phyloP scores from a whole-genome alignment of 2,329 filamentous ascomycete genomes.

The Exophiala calicioides region DNA sequence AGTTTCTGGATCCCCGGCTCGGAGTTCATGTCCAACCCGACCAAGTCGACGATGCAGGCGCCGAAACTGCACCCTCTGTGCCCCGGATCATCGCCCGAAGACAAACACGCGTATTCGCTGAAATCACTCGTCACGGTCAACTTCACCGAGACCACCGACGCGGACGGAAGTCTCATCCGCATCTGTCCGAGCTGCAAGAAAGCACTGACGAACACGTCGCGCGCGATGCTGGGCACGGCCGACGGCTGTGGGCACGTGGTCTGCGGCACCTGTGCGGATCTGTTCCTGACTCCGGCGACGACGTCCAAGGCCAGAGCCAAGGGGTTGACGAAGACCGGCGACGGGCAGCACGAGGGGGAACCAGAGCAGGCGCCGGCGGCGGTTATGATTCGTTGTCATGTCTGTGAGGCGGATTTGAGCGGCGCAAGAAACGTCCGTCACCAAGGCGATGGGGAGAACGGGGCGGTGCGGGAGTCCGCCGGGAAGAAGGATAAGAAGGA shows the following conservation, averaged over 20 bases:
- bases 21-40: slow-evolving; percentile 65
- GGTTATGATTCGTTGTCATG: slow-evolving; percentile 77
- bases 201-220: slow-evolving; percentile 75
- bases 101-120: slow-evolving; percentile 73
- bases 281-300: slow-evolving; percentile 67
- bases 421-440: slow-evolving; percentile 33
- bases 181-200: slow-evolving; percentile 88
- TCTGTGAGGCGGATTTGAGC: slow-evolving; percentile 79
- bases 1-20: slow-evolving; percentile 89
- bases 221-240: slow-evolving; percentile 78
- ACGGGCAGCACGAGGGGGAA: slow-evolving; percentile 58
- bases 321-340: neutral
- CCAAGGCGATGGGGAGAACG: neutral
- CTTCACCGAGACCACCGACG: slow-evolving; percentile 62
- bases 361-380: no score
- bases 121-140: slow-evolving; percentile 74
- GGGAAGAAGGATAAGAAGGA: neutral
- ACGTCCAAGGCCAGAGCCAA: slow-evolving; percentile 45
- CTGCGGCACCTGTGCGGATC: slow-evolving; percentile 78
- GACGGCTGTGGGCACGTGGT: slow-evolving; percentile 78
- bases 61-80: slow-evolving; percentile 73
- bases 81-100: slow-evolving; percentile 67
- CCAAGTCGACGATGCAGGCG: slow-evolving; percentile 49
- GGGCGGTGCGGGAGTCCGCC: slow-evolving; percentile 31
- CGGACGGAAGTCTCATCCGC: slow-evolving; percentile 41